These are phyloP conservation scores for Ilyonectria sp. DNA, from an alignment of 2,329 filamentous ascomycete genomes.

Conservation along the genomic window DNA sequence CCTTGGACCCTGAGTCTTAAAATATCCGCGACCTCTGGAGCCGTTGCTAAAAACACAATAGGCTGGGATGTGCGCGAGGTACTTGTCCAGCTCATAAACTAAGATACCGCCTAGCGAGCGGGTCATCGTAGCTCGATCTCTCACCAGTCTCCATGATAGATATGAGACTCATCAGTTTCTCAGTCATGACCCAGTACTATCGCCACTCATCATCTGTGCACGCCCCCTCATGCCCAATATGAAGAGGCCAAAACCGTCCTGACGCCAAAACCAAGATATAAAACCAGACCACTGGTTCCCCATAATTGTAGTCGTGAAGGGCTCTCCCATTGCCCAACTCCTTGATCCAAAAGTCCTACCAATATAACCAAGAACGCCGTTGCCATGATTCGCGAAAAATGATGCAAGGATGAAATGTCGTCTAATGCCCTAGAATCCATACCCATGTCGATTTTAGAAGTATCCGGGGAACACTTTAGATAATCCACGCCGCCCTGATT, in stretches of 20 bases:
- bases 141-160: not conserved
- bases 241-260: not conserved
- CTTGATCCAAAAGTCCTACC: slow-evolving; percentile 30
- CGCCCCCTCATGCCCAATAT: slow-evolving; percentile 5
- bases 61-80: not conserved
- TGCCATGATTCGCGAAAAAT: slow-evolving; percentile 46
- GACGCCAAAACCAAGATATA: slow-evolving; percentile 18
- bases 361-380: slow-evolving; percentile 47
- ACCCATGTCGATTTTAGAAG: slow-evolving; percentile 37
- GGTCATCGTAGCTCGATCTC: not conserved
- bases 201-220: slow-evolving; percentile 3
- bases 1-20: not conserved
- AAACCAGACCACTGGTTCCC: slow-evolving; percentile 21
- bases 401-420: slow-evolving; percentile 35
- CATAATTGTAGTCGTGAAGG: slow-evolving; percentile 29
- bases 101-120: not conserved
- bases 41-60: not conserved
- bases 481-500: slow-evolving; percentile 59
- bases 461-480: slow-evolving; percentile 62
- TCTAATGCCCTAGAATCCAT: slow-evolving; percentile 30
- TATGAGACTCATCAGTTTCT: slow-evolving; percentile 12
- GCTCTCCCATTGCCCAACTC: slow-evolving; percentile 24
- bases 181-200: not conserved
- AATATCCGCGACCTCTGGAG: not conserved
- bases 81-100: not conserved